These are phyloP conservation scores for Calonectria montana DNA, from an alignment of 2,329 filamentous ascomycete genomes.

Conservation along the genomic window DNA sequence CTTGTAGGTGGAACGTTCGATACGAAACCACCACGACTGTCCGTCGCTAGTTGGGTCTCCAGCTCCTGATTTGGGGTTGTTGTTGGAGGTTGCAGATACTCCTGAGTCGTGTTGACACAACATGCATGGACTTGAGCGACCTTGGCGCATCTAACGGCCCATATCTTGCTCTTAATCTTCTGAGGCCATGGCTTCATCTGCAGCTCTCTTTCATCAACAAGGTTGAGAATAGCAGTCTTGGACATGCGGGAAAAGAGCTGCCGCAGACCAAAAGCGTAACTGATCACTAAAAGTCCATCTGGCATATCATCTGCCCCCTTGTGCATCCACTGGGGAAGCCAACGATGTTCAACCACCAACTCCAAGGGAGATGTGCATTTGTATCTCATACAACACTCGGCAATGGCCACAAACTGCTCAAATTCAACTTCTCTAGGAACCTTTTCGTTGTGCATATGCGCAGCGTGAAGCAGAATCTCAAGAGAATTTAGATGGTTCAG, in stretches of 20 bases:
- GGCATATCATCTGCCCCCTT: slow-evolving; percentile 60
- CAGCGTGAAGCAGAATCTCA: slow-evolving; percentile 62
- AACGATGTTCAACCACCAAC: slow-evolving; percentile 60
- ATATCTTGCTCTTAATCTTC: slow-evolving; percentile 60
- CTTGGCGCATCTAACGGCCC: slow-evolving; percentile 60
- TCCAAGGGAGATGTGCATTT: slow-evolving; percentile 64
- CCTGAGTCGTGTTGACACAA: slow-evolving; percentile 56
- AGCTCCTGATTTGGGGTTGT: slow-evolving; percentile 27
- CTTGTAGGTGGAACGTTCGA: slow-evolving; percentile 30
- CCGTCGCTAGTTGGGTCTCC: slow-evolving; percentile 33
- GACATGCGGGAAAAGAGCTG: slow-evolving; percentile 62
- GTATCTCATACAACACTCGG: slow-evolving; percentile 62
- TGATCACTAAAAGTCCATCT: slow-evolving; percentile 62
- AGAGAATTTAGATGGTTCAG: slow-evolving; percentile 54
- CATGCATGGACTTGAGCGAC: slow-evolving; percentile 61
- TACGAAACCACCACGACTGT: slow-evolving; percentile 30
- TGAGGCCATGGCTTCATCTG: slow-evolving; percentile 59
- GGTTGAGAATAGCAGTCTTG: slow-evolving; percentile 60
- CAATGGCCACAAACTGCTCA: slow-evolving; percentile 62
- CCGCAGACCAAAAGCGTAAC: slow-evolving; percentile 63
- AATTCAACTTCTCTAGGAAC: slow-evolving; percentile 61
- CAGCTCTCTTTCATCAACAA: slow-evolving; percentile 56
- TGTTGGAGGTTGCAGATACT: slow-evolving; percentile 54
- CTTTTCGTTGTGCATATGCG: slow-evolving; percentile 60
- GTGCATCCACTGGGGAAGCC: slow-evolving; percentile 65